These are phyloP conservation scores for Pseudisothecium myosuroides DNA, from an alignment of 225 moss, liverwort and hornwort species.

Conservation along the genomic window DNA sequence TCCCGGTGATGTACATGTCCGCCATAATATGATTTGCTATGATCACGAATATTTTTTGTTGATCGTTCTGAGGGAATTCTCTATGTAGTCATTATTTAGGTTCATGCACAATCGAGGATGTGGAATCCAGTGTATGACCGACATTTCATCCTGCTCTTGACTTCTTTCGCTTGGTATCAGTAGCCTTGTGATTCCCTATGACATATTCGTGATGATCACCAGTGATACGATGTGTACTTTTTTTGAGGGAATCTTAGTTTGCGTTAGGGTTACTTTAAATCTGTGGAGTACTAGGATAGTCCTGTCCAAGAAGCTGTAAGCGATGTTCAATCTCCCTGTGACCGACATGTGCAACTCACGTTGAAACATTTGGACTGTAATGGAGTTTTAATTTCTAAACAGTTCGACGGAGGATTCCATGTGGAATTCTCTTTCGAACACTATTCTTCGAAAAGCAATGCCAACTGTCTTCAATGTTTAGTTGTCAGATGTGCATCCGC, in stretches of 20 bases:
- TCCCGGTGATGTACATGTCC: rapidly evolving
- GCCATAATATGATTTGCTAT: background rate
- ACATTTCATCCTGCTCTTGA: background rate
- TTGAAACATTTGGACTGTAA: background rate
- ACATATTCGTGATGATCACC: background rate
- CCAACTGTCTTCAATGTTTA: no score
- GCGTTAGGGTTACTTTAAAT: no score
- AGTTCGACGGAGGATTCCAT: no score
- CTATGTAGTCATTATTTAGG: no score
- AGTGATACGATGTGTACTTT: rapidly evolving
- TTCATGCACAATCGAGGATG: no score
- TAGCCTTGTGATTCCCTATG: background rate
- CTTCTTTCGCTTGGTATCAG: no score
- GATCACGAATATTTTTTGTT: rapidly evolving
- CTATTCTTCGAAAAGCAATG: background rate
- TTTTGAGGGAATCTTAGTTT: background rate
- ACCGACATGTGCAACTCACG: rapidly evolving
- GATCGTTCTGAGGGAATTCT: background rate
- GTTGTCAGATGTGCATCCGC: background rate
- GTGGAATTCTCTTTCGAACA: background rate
- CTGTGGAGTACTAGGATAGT: background rate
- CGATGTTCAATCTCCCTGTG: background rate
- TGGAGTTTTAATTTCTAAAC: no score
- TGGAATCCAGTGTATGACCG: no score
- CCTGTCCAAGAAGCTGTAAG: no score